Evolutionary conservation across 78 protist genomes (phyloP), one percentile per base, ranked within the genome.

Genomic region (Capsaspora owczarzaki): DNA sequence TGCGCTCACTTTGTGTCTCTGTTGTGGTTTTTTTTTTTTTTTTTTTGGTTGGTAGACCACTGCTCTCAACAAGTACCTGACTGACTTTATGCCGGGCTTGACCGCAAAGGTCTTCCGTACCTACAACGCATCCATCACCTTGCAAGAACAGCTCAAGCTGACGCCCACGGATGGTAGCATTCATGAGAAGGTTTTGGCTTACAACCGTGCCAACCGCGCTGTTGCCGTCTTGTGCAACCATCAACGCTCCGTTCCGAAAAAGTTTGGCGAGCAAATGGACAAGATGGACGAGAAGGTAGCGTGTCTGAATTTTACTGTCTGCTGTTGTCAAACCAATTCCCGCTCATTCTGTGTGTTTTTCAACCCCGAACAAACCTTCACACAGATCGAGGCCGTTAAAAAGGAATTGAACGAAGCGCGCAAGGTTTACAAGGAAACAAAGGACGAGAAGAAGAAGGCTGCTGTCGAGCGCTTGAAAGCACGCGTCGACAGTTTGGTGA

Each of bases 171-270:
- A 60, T 23, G 25, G 47, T 23, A 84, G 85, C 23, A 75, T 51
- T 25, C 87, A 69, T 0, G 96, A 92, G 51, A 93, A 93, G 70
- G n/a, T 86, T 49, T 74, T 83, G 0, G 87, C 85, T 37, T 97
- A 87, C 92, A 92, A 89, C 79, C 82, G 85, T 10, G 92, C 96
- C 69, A 98, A 98, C 82, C 83, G 88, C 56, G 86, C 84, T 43
- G 99, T 97, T 31, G 99, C 99, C 75, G 72, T 93, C 6, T 87
- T 98, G 23, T 98, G 99, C 81, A 98, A 98, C 93, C 99, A 98
- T 89, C 99, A 98, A 43, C 61, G 78, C 27, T 61, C 83, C 19
- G 66, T 46, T 35, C 87, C 87, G 16, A 83, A 83, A 72, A 70
- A 33, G 38, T 49, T 56, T 33, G 83, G 63, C 49, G 82, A 85